Conservation (phyloP, 805 yeast species). For the Lachancea thermotolerans region DNA sequence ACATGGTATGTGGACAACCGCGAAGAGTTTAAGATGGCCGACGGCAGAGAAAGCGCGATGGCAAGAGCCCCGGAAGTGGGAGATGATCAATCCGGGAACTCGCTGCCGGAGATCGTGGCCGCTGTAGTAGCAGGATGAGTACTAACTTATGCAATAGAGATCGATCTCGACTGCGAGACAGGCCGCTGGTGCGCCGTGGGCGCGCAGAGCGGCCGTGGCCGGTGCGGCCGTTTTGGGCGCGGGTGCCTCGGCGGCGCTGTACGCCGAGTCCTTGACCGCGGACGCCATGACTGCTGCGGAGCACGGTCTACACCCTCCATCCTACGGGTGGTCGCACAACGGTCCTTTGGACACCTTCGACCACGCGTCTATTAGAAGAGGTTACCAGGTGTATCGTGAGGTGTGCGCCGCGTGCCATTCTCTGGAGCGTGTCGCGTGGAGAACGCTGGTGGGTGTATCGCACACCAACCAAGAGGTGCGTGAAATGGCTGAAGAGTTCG, state of each 20-base stretch:
- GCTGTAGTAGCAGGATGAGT: not conserved
- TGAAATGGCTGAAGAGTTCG: constrained; percentile 91
- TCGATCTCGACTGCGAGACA: not conserved
- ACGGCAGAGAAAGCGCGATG: not conserved
- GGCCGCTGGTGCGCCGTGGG: not conserved
- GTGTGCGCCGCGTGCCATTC: constrained; percentile 99
- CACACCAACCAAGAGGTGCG: constrained; percentile 87
- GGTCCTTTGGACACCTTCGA: constrained; percentile 89
- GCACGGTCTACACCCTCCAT: constrained; percentile 96
- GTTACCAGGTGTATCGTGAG: constrained; percentile 97
- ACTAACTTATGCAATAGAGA: constrained; percentile 8
- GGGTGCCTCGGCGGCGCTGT: constrained; percentile 70
- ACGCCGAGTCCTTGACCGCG: constrained; percentile 80
- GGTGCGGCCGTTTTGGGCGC: constrained; percentile 44
- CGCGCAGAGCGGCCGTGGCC: not conserved
- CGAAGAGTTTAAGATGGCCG: not conserved
- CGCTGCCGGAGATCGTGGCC: not conserved
- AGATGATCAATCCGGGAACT: not conserved
- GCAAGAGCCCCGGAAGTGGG: too few species aligned
- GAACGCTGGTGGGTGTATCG: constrained; percentile 94
- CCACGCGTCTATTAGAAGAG: constrained; percentile 96
- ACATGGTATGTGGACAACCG: constrained; percentile 3
- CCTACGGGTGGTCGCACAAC: constrained; percentile 86
- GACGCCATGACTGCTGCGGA: constrained; percentile 98
- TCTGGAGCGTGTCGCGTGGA: constrained; percentile 94